Evolutionary conservation across 2,329 filamentous ascomycete genomes (phyloP), one percentile per base, ranked within the genome.

Genomic region (Nemania bipapillata): DNA sequence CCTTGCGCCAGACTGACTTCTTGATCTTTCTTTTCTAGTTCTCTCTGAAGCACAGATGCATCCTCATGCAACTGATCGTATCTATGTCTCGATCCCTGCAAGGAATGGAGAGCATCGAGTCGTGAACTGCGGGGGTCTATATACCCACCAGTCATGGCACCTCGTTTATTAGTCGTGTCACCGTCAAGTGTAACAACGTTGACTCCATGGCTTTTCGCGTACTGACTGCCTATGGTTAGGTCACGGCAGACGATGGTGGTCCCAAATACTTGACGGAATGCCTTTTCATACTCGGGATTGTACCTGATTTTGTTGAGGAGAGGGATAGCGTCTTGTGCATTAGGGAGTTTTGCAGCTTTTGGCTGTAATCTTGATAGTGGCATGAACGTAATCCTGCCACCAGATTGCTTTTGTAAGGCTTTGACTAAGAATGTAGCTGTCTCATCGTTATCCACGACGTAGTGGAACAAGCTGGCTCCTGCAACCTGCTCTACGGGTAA

Each of bases 231-330:
- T 66, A 97, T 89, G 56, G 92, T 89, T 70, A 99, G 83, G 73
- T 93, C 97, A 2, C 95, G 94, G 74, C 96, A 98, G 64, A 99
- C 91, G 60, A 99, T 93, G 0, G 93, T 96, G 80, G 93, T 96
- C 54, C 94, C 96, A 81, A 99, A 99, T 0, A 99, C 93, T 78
- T 97, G 94, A 77, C 92, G 90, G 79, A 99, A 96, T 0, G 96
- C 96, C 74, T 89, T 91, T 66, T 96, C 93, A 74, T 91, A 97
- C 69, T 83, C 85, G 1, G 86, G 77, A 59, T 97, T 91, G 76
- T 91, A 99, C 56, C 89, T 87, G 68, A 98, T 87, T 80, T 96
- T 97, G 76, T 90, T 91, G 65, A 97, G 85, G 74, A 99, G 88
- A 0, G 94, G 93, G 40, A 97, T 89, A 1, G 94, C 95, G 79